These are phyloP conservation scores for Saksenaea oblongispora DNA, from an alignment of 371 early-diverging fungal species.

Conservation along the genomic window DNA sequence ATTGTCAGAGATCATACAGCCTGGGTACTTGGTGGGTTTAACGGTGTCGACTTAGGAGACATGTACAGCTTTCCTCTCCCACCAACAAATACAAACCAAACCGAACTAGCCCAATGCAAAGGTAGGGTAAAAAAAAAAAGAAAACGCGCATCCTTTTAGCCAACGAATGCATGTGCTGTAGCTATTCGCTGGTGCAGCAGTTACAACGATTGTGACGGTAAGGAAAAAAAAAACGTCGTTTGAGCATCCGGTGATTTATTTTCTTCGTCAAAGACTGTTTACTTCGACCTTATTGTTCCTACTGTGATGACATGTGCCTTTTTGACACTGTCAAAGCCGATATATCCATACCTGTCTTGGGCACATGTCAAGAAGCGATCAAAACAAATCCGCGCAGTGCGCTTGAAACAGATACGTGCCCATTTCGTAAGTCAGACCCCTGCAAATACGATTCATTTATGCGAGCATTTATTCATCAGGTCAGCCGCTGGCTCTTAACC, in stretches of 20 bases:
- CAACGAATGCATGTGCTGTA: neutral
- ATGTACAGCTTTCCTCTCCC: slow-evolving; percentile 1
- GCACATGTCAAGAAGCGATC: slow-evolving; percentile 12
- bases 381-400: neutral
- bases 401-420: slow-evolving; percentile 1
- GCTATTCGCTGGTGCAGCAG: slow-evolving; percentile 7
- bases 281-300: slow-evolving; percentile 9
- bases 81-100: neutral
- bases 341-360: neutral
- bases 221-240: neutral
- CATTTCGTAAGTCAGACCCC: slow-evolving; percentile 8
- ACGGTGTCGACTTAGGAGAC: slow-evolving; percentile 8
- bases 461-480: neutral
- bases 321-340: slow-evolving; percentile 7
- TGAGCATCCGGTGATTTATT: neutral
- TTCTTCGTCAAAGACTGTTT: neutral
- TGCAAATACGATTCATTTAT: neutral
- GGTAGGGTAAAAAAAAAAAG: neutral
- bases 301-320: slow-evolving; percentile 5
- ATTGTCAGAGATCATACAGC: neutral
- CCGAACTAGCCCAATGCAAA: slow-evolving; percentile 6
- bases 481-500: neutral
- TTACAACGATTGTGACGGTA: slow-evolving; percentile 10
- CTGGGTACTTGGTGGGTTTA: slow-evolving; percentile 6
- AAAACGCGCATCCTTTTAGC: neutral